These are phyloP conservation scores for Lenzites betulinus DNA, from an alignment of 768 basidiomycete species.

Conservation along the genomic window DNA sequence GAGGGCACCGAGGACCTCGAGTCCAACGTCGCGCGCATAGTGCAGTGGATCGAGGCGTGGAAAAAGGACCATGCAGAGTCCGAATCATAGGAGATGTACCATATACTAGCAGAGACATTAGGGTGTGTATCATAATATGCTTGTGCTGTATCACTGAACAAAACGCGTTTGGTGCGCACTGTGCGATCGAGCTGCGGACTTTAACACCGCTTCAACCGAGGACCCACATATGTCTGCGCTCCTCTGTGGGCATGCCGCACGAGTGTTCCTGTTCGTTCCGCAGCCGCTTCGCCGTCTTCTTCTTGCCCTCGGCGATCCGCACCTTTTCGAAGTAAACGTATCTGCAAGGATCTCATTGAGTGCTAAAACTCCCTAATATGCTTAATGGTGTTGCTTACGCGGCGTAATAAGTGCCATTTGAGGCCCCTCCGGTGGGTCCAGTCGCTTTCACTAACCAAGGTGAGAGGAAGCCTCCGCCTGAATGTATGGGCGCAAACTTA, in stretches of 20 bases:
- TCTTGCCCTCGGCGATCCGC: conserved; percentile 48
- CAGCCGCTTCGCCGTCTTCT: conserved; percentile 43
- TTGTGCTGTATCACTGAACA: neutral
- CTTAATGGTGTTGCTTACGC: conserved; percentile 36
- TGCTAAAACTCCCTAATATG: no score
- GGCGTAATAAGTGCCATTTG: conserved; percentile 47
- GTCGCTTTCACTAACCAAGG: conserved; percentile 41
- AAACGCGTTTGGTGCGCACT: neutral
- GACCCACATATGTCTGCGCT: conserved; percentile 23
- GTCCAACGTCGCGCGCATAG: conserved; percentile 81
- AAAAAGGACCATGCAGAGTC: conserved; percentile 26
- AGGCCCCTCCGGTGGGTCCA: conserved; percentile 42
- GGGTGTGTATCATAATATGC: neutral
- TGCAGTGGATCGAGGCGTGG: conserved; percentile 89
- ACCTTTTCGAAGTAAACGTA: conserved; percentile 53
- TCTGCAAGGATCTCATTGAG: conserved; percentile 24
- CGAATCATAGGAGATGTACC: conserved; percentile 1
- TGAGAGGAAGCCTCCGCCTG: neutral
- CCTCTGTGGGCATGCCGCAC: conserved; percentile 16
- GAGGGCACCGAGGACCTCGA: conserved; percentile 80
- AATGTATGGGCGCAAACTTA: conserved; percentile 13
- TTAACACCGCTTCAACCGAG: neutral
- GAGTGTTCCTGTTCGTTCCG: conserved; percentile 37
- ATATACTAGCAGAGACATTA: neutral
- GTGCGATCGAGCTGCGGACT: neutral